phyloP scores from a whole-genome alignment of 2,329 filamentous ascomycete species.

The Talaromyces amestolkiae region DNA sequence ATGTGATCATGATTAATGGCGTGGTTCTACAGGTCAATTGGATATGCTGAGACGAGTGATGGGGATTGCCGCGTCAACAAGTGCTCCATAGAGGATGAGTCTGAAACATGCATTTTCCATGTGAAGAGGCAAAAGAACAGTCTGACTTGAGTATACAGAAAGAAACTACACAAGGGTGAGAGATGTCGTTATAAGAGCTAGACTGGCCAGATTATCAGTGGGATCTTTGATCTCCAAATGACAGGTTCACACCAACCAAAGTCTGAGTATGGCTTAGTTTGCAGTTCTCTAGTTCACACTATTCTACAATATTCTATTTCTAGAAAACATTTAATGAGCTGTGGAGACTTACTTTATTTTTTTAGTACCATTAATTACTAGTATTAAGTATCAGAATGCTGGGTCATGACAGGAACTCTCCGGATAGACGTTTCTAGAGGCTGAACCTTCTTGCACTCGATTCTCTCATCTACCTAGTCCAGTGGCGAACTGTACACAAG shows the following conservation, averaged over 20 bases:
- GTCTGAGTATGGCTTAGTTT: neutral
- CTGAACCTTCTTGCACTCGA: neutral
- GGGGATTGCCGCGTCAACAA: neutral
- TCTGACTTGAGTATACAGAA: neutral
- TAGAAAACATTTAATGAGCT: neutral
- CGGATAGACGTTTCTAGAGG: neutral
- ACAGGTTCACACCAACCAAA: neutral
- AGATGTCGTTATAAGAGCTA: neutral
- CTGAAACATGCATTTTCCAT: neutral
- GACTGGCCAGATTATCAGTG: neutral
- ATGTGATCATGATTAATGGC: neutral
- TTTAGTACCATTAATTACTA: neutral
- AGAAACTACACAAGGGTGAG: neutral
- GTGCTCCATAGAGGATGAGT: slow-evolving; percentile 5
- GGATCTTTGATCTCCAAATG: neutral
- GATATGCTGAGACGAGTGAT: neutral
- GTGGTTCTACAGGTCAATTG: neutral
- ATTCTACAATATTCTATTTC: neutral
- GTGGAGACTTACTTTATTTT: neutral
- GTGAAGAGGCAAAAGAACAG: neutral
- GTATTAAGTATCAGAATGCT: neutral
- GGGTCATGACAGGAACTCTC: neutral
- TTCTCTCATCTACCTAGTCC: neutral
- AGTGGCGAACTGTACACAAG: neutral
- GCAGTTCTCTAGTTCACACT: neutral